Percentiles rank a stretch among this genome's conserved stretches.
Evolutionary conservation across 768 basidiomycete species (phyloP).

Genomic region (Auricularia cornea): DNA sequence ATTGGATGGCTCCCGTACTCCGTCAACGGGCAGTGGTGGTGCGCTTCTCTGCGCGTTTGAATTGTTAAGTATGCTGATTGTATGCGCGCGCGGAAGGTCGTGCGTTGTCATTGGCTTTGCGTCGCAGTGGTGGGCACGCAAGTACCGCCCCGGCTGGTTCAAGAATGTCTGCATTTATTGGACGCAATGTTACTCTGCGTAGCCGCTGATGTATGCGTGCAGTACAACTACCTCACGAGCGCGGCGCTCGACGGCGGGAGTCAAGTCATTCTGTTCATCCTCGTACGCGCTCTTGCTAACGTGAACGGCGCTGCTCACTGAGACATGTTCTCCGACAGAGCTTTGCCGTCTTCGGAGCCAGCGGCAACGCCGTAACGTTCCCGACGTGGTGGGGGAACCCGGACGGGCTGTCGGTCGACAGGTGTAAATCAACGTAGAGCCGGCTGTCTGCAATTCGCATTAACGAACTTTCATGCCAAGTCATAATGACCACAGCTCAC

Average conservation of each 20-base stretch:
- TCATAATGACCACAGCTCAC: no score
- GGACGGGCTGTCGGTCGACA: conserved; percentile 12
- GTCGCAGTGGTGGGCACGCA: conserved; percentile 45
- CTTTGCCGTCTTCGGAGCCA: conserved; percentile 33
- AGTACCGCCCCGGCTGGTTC: conserved; percentile 36
- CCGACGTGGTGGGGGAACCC: conserved; percentile 39
- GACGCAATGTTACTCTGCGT: not conserved
- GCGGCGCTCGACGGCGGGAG: conserved; percentile 43
- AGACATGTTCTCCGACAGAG: conserved; percentile 11
- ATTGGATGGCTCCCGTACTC: conserved; percentile 12
- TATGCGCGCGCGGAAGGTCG: conserved; percentile 19
- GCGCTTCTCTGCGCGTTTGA: not conserved
- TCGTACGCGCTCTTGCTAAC: conserved; percentile 27
- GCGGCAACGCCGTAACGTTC: conserved; percentile 34
- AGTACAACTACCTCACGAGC: conserved; percentile 40
- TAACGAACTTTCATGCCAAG: no score
- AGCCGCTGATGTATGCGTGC: not conserved
- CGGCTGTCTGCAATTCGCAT: no score
- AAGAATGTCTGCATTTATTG: conserved; percentile 31
- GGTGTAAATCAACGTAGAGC: conserved; percentile 12
- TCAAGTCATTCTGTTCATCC: conserved; percentile 42
- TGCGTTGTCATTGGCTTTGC: conserved; percentile 42
- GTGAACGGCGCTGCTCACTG: not conserved
- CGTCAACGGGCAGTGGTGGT: conserved; percentile 39
- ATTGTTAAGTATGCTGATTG: conserved; percentile 23